Evolutionary conservation across 164 flowering plant genomes (phyloP), one percentile per base, ranked within the genome.

Genomic region (Magnolia kwangsiensis): DNA sequence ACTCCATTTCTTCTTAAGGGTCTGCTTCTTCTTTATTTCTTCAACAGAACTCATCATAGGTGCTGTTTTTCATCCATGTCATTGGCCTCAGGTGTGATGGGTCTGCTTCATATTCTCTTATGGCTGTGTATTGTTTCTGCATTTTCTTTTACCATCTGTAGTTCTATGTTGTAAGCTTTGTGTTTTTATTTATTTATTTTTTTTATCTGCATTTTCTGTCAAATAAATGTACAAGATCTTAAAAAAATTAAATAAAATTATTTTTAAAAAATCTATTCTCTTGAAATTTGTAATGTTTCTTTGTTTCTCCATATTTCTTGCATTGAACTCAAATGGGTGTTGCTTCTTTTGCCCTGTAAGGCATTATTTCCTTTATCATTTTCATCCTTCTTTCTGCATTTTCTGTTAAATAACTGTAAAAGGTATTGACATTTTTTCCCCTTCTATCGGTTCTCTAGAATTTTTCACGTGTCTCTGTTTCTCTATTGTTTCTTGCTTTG

Each of bases 271-370:
- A n/a, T 8, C 68, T 65, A 9, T 23, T 65, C 21, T 13, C 29
- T 65, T 65, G 24, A 65, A 65, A 65, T 10, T 2, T 65, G 29
- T 65, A 6, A 20, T 21, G 29, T 65, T 14, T 7, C 68, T 20
- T 65, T 23, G 68, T 65, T 65, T 23, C 68, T 65, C 13, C 24
- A 2, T 11, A 65, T 29, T 76, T 76, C 37, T 71, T 77, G 69
- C 71, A 50, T 19, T 14, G 55, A 45, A 51, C 50, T 63, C 69
- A 63, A 23, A 3, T 50, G 69, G 29, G 71, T 69, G 51, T 68
- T 27, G 18, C 49, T 37, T 18, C 14, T 58, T 61, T 61, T 74
- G 20, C 27, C 51, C 74, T 74, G 69, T 59, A 23, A 74, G 50
- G 73, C 67, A 8, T 50, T 23, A 1, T 18, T 73, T 49, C 59